Evolutionary conservation across 2,329 filamentous ascomycete genomes (phyloP).

Genomic region (Diaporthe aspalathi): DNA sequence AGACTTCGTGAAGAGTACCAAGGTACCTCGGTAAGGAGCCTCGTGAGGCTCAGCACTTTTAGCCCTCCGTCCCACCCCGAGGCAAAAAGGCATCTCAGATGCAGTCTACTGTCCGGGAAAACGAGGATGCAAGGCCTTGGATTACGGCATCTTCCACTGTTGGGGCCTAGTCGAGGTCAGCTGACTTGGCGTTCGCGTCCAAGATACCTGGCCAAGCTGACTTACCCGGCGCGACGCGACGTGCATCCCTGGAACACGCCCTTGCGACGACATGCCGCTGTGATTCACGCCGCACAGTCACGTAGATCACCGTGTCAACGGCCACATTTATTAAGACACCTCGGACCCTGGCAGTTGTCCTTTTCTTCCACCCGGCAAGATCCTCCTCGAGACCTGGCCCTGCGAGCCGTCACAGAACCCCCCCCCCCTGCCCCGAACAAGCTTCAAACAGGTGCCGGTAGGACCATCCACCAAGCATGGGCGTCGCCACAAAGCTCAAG

Average conservation of each 20-base stretch:
- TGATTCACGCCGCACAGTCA: constrained; percentile 24
- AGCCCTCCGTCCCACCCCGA: no score
- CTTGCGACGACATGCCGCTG: constrained; percentile 36
- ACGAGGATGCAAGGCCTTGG: neutral
- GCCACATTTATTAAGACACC: no score
- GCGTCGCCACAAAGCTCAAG: constrained; percentile 21
- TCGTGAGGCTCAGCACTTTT: no score
- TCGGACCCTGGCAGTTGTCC: neutral
- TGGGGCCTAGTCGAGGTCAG: neutral
- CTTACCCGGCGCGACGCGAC: neutral
- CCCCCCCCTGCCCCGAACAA: no score
- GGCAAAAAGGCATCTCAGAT: no score
- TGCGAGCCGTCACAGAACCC: neutral
- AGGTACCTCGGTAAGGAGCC: no score
- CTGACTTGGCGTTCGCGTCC: constrained; percentile 25
- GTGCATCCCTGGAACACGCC: constrained; percentile 31
- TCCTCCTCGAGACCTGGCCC: neutral
- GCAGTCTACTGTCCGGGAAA: no score
- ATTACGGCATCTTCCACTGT: neutral
- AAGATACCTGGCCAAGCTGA: no score
- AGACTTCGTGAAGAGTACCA: no score
- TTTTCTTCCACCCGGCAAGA: neutral
- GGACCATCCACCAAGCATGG: constrained; percentile 11
- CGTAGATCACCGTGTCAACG: neutral
- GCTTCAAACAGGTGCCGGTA: neutral